These are phyloP conservation scores for Termitomyces sp. DNA, from an alignment of 768 basidiomycete species.

Conservation along the genomic window DNA sequence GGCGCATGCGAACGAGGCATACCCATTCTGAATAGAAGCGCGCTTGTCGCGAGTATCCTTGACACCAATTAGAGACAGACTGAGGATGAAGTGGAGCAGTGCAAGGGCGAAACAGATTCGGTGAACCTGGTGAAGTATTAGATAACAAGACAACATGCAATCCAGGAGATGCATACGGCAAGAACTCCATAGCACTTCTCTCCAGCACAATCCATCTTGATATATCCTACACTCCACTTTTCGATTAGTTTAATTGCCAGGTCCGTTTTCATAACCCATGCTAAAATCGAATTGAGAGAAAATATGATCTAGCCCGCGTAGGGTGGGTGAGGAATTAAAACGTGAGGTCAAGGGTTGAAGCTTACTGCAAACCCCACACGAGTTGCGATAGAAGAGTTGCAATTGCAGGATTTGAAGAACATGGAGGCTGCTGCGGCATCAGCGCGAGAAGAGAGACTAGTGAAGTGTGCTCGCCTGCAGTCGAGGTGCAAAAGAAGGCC, in stretches of 20 bases:
- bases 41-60: conserved; percentile 89
- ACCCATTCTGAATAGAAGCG: conserved; percentile 97
- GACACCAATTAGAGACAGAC: conserved; percentile 79
- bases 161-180: conserved; percentile 58
- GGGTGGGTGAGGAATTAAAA: not conserved
- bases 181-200: conserved; percentile 96
- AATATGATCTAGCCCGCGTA: conserved; percentile 77
- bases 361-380: conserved; percentile 92
- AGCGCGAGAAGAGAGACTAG: conserved; percentile 6
- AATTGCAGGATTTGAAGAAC: conserved; percentile 98
- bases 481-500: conserved; percentile 86
- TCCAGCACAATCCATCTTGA: conserved; percentile 94
- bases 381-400: conserved; percentile 97
- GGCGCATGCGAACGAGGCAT: conserved; percentile 18
- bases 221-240: conserved; percentile 93
- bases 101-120: conserved; percentile 95
- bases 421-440: conserved; percentile 66
- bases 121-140: conserved; percentile 60
- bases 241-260: conserved; percentile 83
- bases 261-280: conserved; percentile 95
- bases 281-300: conserved; percentile 90
- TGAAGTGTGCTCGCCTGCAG: conserved; percentile 55
- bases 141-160: not conserved
- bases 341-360: not conserved
- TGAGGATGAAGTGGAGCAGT: conserved; percentile 83